Percentiles rank a stretch among this genome's conserved stretches.
phyloP scores from a whole-genome alignment of 371 early-diverging fungal genomes.

The Chytridiales sp. region DNA sequence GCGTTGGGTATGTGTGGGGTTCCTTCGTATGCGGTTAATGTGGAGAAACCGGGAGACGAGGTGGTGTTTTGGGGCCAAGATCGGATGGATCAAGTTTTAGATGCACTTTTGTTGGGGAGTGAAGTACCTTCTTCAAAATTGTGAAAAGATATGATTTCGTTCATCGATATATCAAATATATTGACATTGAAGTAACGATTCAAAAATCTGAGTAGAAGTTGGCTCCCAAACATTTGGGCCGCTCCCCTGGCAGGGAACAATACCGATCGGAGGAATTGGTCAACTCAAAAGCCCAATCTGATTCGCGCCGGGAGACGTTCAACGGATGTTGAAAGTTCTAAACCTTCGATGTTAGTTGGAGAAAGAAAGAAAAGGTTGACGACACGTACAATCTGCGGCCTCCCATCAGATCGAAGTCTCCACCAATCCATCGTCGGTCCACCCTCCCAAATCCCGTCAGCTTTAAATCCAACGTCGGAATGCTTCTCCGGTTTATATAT shows the following conservation, averaged over 20 bases:
- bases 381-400: conserved; percentile 17
- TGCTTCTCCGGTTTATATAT: neutral
- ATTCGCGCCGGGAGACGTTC: too few species aligned
- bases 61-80: conserved; percentile 27
- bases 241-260: too few species aligned
- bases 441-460: conserved; percentile 15
- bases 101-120: neutral
- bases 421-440: conserved; percentile 19
- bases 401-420: conserved; percentile 16
- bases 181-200: too few species aligned
- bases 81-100: conserved; percentile 18
- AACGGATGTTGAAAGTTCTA: too few species aligned
- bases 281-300: too few species aligned
- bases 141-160: neutral
- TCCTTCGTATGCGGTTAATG: conserved; percentile 27
- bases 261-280: too few species aligned
- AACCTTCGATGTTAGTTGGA: too few species aligned
- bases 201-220: too few species aligned
- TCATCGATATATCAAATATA: too few species aligned
- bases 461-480: conserved; percentile 6
- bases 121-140: neutral
- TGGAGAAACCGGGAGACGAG: too few species aligned
- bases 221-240: too few species aligned
- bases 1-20: conserved; percentile 30
- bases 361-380: too few species aligned